Evolutionary conservation across 192 early-diverging fungal species (phyloP).

Genomic region (Paraglomus brasilianum): DNA sequence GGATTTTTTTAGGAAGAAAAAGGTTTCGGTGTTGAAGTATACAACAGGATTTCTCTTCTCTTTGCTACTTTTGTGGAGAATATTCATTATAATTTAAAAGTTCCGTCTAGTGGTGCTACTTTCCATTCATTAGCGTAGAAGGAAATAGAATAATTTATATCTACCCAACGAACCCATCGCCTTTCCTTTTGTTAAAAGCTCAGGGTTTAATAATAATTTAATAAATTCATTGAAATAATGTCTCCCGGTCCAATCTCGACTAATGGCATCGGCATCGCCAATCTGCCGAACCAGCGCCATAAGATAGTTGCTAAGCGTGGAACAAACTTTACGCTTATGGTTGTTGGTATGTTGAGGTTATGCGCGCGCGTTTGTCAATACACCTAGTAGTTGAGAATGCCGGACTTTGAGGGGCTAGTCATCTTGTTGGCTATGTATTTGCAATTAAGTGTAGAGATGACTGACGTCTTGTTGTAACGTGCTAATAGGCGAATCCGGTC

Average conservation of each 20-base stretch:
- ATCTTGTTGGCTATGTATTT: background rate
- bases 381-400: too few species aligned
- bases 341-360: conserved; percentile 64
- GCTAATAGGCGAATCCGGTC: conserved; percentile 85
- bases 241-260: conserved; percentile 45
- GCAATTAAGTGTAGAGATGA: background rate
- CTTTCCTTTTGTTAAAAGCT: conserved; percentile 16
- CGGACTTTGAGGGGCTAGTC: background rate
- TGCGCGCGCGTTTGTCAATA: too few species aligned
- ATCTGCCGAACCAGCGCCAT: conserved; percentile 98
- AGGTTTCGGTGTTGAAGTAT: too few species aligned
- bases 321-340: conserved; percentile 94
- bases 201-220: conserved; percentile 2
- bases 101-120: too few species aligned
- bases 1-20: too few species aligned
- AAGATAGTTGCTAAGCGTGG: conserved; percentile 97
- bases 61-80: too few species aligned
- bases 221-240: conserved; percentile 27
- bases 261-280: conserved; percentile 92
- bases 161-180: conserved; percentile 17
- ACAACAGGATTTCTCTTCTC: too few species aligned
- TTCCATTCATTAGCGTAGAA: too few species aligned
- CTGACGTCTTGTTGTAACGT: background rate
- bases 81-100: too few species aligned
- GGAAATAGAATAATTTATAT: conserved; percentile 11